Conservation (phyloP, 805 yeast species). For the Priceomyces haplophilus region DNA sequence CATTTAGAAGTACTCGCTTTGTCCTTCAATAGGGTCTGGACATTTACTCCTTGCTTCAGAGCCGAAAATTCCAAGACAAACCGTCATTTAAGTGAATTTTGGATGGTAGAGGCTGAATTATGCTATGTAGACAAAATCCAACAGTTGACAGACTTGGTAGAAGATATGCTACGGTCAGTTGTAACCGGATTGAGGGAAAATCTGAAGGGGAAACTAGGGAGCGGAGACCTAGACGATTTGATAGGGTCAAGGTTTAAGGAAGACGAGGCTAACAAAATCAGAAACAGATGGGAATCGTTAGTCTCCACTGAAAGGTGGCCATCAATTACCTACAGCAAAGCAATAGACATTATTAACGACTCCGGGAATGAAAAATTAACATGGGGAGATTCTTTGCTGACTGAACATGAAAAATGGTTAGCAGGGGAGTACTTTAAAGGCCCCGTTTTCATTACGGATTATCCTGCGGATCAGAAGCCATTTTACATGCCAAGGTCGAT, state of each 20-base stretch:
- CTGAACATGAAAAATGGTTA: constrained; percentile 90
- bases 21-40: constrained; percentile 80
- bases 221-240: constrained; percentile 23
- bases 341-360: constrained; percentile 48
- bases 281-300: constrained; percentile 60
- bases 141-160: constrained; percentile 65
- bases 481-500: constrained; percentile 78
- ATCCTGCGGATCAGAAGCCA: constrained; percentile 77
- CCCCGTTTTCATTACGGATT: constrained; percentile 88
- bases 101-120: constrained; percentile 96
- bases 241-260: constrained; percentile 35
- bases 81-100: constrained; percentile 89
- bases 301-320: constrained; percentile 53
- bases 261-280: constrained; percentile 34
- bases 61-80: constrained; percentile 92
- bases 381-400: constrained; percentile 73
- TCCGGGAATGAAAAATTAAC: constrained; percentile 35
- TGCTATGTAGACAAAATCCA: constrained; percentile 58
- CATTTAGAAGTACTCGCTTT: constrained; percentile 81
- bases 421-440: constrained; percentile 64
- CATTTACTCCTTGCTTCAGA: constrained; percentile 86
- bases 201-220: constrained; percentile 15
- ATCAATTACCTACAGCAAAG: constrained; percentile 70
- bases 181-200: constrained; percentile 17
- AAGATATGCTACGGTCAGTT: constrained; percentile 61